These are phyloP conservation scores for Collybia mongolica DNA, from an alignment of 768 basidiomycete genomes.

Conservation along the genomic window DNA sequence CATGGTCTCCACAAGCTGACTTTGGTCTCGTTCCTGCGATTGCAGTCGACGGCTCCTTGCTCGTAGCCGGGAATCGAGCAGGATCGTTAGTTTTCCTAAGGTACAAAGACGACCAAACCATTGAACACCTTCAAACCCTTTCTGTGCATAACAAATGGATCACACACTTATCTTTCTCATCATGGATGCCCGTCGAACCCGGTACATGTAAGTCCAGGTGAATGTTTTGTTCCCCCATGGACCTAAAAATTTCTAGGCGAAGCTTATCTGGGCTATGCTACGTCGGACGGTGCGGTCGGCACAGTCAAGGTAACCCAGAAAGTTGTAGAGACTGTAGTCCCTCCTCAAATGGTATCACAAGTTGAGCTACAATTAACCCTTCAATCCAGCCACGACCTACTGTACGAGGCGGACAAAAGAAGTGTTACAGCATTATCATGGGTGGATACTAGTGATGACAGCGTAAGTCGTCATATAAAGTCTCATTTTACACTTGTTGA, in stretches of 20 bases:
- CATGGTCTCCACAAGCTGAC: slow-evolving; percentile 65
- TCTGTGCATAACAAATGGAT: slow-evolving; percentile 61
- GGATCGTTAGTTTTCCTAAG: slow-evolving; percentile 62
- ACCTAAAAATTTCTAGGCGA: slow-evolving; percentile 38
- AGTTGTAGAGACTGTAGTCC: slow-evolving; percentile 17
- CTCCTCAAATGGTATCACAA: not conserved
- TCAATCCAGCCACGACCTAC: slow-evolving; percentile 21
- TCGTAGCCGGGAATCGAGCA: slow-evolving; percentile 68
- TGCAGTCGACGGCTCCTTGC: slow-evolving; percentile 55
- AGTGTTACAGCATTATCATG: slow-evolving; percentile 56
- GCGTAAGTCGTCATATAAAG: slow-evolving; percentile 28
- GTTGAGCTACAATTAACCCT: slow-evolving; percentile 18
- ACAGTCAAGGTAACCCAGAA: slow-evolving; percentile 52
- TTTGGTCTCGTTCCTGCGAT: slow-evolving; percentile 53
- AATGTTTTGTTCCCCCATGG: not conserved
- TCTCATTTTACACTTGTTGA: not conserved
- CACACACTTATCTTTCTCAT: slow-evolving; percentile 57
- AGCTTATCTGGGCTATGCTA: slow-evolving; percentile 56
- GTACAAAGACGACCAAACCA: slow-evolving; percentile 26
- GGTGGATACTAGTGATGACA: slow-evolving; percentile 38
- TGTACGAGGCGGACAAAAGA: slow-evolving; percentile 38
- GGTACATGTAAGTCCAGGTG: slow-evolving; percentile 39
- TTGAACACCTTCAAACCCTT: slow-evolving; percentile 36
- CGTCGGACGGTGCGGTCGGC: slow-evolving; percentile 58
- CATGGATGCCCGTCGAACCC: slow-evolving; percentile 41